phyloP scores from a whole-genome alignment of 129 eudicot genomes.

The Sambucus nigra region DNA sequence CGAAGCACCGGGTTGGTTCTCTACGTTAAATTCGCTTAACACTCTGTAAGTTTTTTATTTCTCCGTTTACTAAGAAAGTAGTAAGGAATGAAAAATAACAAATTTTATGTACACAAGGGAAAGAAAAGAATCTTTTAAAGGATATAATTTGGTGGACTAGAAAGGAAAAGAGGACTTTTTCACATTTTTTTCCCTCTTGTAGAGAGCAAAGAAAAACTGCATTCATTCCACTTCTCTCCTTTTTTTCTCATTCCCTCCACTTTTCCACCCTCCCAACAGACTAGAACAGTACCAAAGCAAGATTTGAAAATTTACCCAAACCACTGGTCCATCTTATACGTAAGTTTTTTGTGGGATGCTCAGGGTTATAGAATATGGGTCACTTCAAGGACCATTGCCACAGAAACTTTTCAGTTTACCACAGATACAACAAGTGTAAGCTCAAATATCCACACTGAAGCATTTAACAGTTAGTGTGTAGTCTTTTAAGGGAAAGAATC shows the following conservation, averaged over 20 bases:
- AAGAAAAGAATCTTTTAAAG: too few species aligned
- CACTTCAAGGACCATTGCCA: constrained; percentile 59
- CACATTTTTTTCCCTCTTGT: too few species aligned
- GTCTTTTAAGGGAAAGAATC: background rate
- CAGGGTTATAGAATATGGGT: constrained; percentile 37
- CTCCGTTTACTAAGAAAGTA: background rate
- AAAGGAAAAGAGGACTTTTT: too few species aligned
- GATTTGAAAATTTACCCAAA: too few species aligned
- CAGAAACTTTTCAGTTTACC: constrained; percentile 43
- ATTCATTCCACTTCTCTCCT: too few species aligned
- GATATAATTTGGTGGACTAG: too few species aligned
- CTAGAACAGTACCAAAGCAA: too few species aligned
- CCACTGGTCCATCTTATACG: background rate
- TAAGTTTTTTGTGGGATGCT: constrained; percentile 2
- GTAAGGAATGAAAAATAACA: too few species aligned
- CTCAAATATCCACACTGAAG: constrained; percentile 5
- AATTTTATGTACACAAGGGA: too few species aligned
- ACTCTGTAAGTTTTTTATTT: constrained; percentile 26
- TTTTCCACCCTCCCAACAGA: too few species aligned
- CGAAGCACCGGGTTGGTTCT: constrained; percentile 31
- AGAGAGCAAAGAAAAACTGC: too few species aligned
- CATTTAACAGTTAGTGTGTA: background rate
- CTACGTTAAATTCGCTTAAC: constrained; percentile 32
- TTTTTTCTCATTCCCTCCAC: too few species aligned
- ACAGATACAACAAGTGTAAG: constrained; percentile 65